Percentiles rank a stretch among this genome's conserved stretches.
Evolutionary conservation across 768 basidiomycete species (phyloP).

Genomic region (Boletales sp.): DNA sequence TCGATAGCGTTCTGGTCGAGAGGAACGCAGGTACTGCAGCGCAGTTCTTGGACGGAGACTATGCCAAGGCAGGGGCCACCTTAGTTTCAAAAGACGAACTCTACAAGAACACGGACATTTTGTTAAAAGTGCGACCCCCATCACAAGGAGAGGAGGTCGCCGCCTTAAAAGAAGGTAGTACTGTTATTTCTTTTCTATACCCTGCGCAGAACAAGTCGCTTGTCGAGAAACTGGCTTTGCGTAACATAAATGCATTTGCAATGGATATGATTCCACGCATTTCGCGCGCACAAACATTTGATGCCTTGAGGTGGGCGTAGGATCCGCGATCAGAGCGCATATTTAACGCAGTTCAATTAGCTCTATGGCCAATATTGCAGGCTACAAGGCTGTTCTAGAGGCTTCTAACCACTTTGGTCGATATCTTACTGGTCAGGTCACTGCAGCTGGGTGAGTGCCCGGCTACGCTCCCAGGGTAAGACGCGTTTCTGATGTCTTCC

Average conservation of each 20-base stretch:
- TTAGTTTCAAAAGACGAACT: constrained; percentile 71
- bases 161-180: constrained; percentile 67
- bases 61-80: constrained; percentile 73
- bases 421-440: constrained; percentile 88
- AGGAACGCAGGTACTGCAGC: constrained; percentile 65
- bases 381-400: constrained; percentile 89
- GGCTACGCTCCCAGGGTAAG: constrained; percentile 1
- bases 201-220: constrained; percentile 76
- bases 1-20: constrained; percentile 69
- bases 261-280: constrained; percentile 95
- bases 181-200: constrained; percentile 80
- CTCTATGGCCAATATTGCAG: constrained; percentile 94
- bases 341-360: constrained; percentile 33
- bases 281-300: constrained; percentile 86
- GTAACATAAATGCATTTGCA: constrained; percentile 71
- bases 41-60: constrained; percentile 80
- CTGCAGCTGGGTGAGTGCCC: constrained; percentile 74
- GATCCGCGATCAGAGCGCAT: constrained; percentile 1
- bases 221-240: constrained; percentile 64
- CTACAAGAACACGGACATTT: constrained; percentile 67
- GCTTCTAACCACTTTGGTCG: constrained; percentile 88
- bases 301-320: constrained; percentile 67
- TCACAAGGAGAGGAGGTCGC: constrained; percentile 57
- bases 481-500: constrained; percentile 2
- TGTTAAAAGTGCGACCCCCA: constrained; percentile 85